These are phyloP conservation scores for Saururus chinensis DNA, from an alignment of 164 flowering plant genomes.

Conservation along the genomic window DNA sequence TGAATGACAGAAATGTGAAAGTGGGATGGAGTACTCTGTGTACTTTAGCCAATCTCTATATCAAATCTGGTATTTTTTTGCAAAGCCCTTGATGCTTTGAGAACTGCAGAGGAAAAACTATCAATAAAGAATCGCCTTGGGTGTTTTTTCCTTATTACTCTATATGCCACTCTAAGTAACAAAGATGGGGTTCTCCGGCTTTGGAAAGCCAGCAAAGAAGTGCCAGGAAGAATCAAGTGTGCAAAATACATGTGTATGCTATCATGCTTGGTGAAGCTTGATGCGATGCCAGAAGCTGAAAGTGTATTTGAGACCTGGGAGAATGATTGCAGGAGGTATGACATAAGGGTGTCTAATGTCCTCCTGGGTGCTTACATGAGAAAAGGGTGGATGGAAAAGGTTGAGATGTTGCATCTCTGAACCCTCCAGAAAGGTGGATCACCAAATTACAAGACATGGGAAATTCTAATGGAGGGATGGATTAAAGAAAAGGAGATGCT, in stretches of 20 bases:
- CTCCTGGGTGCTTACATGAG: constrained; percentile 50
- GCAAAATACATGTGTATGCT: constrained; percentile 38
- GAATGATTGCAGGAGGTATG: constrained; percentile 32
- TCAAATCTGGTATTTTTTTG: constrained; percentile 19
- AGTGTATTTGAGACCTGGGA: constrained; percentile 41
- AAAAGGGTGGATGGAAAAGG: constrained; percentile 36
- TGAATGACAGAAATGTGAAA: constrained; percentile 26
- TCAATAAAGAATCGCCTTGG: constrained; percentile 30
- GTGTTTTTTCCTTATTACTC: constrained; percentile 43
- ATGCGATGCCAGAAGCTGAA: constrained; percentile 41
- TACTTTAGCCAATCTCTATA: constrained; percentile 41
- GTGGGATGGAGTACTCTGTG: constrained; percentile 46
- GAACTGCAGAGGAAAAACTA: constrained; percentile 37
- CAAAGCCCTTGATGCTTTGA: constrained; percentile 30
- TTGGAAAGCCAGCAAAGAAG: constrained; percentile 45
- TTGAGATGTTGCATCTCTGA: constrained; percentile 35
- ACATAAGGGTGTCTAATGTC: constrained; percentile 49
- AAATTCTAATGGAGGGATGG: constrained; percentile 60
- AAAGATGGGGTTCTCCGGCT: constrained; percentile 40
- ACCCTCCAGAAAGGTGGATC: constrained; percentile 42
- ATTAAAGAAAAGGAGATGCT: constrained; percentile 34
- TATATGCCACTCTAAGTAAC: constrained; percentile 30
- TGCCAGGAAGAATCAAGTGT: constrained; percentile 31
- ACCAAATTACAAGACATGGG: constrained; percentile 68
- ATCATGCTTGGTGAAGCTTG: constrained; percentile 45